Percentiles rank a stretch among this genome's conserved stretches.
phyloP scores from a whole-genome alignment of 805 yeast species.

The Maudiozyma pseudohumilis region DNA sequence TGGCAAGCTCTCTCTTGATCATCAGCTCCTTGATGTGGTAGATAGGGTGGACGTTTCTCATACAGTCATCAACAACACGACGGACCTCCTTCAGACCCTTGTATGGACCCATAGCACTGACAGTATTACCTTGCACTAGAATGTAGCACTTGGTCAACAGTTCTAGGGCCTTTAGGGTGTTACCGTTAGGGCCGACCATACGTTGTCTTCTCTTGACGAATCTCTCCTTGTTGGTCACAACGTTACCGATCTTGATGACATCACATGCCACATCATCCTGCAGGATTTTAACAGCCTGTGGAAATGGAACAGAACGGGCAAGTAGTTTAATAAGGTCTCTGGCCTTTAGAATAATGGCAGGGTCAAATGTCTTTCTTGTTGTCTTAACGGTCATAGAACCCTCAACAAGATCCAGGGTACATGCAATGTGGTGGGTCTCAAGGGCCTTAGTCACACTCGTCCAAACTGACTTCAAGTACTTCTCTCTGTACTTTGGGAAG shows the following conservation, averaged over 20 bases:
- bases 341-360: conserved; percentile 86
- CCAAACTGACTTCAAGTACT: conserved; percentile 83
- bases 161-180: conserved; percentile 91
- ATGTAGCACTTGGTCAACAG: conserved; percentile 91
- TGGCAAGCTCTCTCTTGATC: conserved; percentile 92
- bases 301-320: conserved; percentile 94
- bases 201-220: conserved; percentile 94
- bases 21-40: conserved; percentile 93
- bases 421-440: conserved; percentile 64
- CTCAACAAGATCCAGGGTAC: conserved; percentile 82
- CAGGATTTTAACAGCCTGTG: conserved; percentile 86
- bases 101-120: conserved; percentile 92
- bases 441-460: conserved; percentile 80
- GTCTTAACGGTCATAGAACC: conserved; percentile 97
- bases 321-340: conserved; percentile 87
- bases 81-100: conserved; percentile 87
- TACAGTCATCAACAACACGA: conserved; percentile 94
- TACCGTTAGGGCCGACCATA: conserved; percentile 93
- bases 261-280: conserved; percentile 94
- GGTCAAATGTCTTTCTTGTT: conserved; percentile 90
- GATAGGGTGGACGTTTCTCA: conserved; percentile 95
- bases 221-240: conserved; percentile 83
- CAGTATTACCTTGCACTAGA: conserved; percentile 95
- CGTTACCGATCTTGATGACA: conserved; percentile 86
- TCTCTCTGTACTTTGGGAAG: conserved; percentile 94